phyloP scores from a whole-genome alignment of 192 early-diverging fungal species.

The Gryganskiella cystojenkinii region DNA sequence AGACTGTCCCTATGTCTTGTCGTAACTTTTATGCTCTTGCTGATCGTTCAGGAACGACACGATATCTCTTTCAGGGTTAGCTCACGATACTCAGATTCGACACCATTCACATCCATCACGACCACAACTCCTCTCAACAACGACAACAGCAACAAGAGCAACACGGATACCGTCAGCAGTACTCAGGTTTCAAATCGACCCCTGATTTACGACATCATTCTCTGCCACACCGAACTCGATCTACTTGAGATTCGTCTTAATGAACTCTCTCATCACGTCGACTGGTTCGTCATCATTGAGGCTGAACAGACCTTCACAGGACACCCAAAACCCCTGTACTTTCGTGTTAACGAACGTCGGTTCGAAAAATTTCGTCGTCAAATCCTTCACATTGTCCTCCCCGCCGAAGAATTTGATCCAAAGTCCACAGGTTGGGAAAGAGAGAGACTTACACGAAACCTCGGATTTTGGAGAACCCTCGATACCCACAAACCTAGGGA shows the following conservation, averaged over 20 bases:
- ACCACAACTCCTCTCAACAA: too few relatives aligned
- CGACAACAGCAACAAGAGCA: too few relatives aligned
- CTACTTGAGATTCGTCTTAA: slow-evolving; percentile 9
- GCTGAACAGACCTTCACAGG: slow-evolving; percentile 10
- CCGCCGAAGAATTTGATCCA: not conserved
- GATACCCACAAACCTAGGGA: not conserved
- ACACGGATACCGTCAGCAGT: too few relatives aligned
- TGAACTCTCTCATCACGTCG: slow-evolving; percentile 7
- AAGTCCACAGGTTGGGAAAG: not conserved
- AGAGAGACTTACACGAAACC: not conserved
- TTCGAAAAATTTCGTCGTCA: slow-evolving; percentile 7
- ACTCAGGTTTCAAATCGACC: not conserved
- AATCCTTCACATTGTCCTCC: slow-evolving; percentile 4
- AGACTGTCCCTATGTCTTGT: too few relatives aligned
- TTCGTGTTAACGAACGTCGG: not conserved
- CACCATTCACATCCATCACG: too few relatives aligned
- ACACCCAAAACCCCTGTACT: not conserved
- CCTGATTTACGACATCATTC: slow-evolving; percentile 9
- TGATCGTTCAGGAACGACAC: too few relatives aligned
- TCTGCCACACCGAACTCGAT: slow-evolving; percentile 11
- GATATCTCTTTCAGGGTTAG: too few relatives aligned
- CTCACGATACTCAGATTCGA: too few relatives aligned
- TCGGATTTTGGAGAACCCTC: not conserved
- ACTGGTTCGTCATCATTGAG: slow-evolving; percentile 19
- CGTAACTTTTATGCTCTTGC: too few relatives aligned